Evolutionary conservation across 2,329 filamentous ascomycete genomes (phyloP).

Genomic region (Monilinia laxa): DNA sequence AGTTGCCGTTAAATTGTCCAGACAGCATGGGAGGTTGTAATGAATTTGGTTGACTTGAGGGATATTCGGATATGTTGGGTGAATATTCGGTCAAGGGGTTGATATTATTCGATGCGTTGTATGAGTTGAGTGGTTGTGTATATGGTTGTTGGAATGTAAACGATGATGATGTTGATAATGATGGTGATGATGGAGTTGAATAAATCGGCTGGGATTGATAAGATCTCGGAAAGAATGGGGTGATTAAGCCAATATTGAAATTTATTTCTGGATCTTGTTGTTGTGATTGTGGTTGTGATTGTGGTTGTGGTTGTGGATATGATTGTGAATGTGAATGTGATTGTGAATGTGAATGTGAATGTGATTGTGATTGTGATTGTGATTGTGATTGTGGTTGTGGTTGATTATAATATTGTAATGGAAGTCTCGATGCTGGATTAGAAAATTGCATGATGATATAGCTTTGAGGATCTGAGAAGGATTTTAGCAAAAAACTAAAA

Average conservation of each 20-base stretch:
- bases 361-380: not conserved
- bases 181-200: not conserved
- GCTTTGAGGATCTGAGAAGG: constrained; percentile 8
- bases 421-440: constrained; percentile 13
- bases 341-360: not conserved
- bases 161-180: constrained; percentile 1
- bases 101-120: constrained; percentile 18
- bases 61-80: constrained; percentile 18
- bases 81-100: constrained; percentile 20
- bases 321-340: not conserved
- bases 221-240: too few relatives aligned
- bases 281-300: not conserved
- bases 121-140: constrained; percentile 17
- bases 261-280: too few relatives aligned
- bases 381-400: not conserved
- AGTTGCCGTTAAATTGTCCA: constrained; percentile 34
- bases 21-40: constrained; percentile 39
- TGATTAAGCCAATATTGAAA: too few relatives aligned
- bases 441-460: constrained; percentile 15
- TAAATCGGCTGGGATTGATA: not conserved
- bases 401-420: constrained; percentile 13
- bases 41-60: constrained; percentile 23
- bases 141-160: not conserved
- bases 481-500: not conserved
- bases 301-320: not conserved